Base-by-base conservation (phyloP, 1,284 basidiomycete species). In the Rhodotorula sp. region DNA sequence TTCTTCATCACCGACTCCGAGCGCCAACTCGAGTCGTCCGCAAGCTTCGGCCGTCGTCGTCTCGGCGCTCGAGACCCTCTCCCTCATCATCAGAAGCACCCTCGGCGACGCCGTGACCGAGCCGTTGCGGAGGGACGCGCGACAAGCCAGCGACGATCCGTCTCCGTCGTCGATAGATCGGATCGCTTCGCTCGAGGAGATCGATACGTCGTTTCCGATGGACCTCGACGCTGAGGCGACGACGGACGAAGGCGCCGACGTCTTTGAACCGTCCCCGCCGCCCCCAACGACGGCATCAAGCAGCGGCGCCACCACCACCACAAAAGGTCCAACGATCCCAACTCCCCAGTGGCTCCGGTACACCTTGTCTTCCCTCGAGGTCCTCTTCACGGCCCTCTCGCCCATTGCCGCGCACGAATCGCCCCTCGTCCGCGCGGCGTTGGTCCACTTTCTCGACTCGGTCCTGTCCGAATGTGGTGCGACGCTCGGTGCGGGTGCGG, bases 351-450 rank as follows among this genome's bases (percentile, higher is more conserved):
- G 84, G 76, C 81, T 84, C 47, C 73, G 78, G 67, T 81, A 49
- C 83, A 85, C 74, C 73, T 82, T 31, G 75, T 75, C 46, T 62
- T 78, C 34, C 34, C 49, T 76, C 26, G 62, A 66, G 5, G 79
- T 82, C 2, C 74, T 85, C 14, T 76, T 81, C 21, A 77, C 79
- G 0, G 73, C 83, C 8, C 67, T 74, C 81, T 76, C 78, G 0
- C 68, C 76, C 2, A 72, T 83, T 6, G 64, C 79, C 0, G 29
- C 85, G 18, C 91, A 90, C 82, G 89, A 88, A 61, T 91, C 84
- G 80, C 64, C 87, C 6, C 80, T 82, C 12, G 91, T 90, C 10
- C 85, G 90, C 21, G 74, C 82, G 23, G 87, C 86, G 0, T 82
- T 93, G 5, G 83, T 84, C 62, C 16, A 60, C 31, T 86, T 91